A percentile compares a stretch with the other conserved stretches of the same genome.
Conservation (phyloP, 192 early-diverging fungal genomes). For the Rhizophagus clarus region DNA sequence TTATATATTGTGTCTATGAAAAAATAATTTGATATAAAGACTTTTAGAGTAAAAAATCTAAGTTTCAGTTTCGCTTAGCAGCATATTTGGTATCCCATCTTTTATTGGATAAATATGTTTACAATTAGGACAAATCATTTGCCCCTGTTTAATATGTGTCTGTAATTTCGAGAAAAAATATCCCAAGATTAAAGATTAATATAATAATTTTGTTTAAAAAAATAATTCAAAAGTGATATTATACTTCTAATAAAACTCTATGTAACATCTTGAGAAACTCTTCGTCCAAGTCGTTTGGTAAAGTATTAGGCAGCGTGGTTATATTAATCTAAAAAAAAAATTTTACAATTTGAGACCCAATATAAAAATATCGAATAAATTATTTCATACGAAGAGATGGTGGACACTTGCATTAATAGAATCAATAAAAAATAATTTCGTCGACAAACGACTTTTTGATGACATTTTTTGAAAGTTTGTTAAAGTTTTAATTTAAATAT, state of each 20-base stretch:
- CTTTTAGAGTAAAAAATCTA: no score
- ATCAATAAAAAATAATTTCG: no score
- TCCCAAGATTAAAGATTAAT: neutral
- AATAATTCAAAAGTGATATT: neutral
- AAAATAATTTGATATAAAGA: no score
- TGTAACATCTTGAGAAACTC: conserved; percentile 77
- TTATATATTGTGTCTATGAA: no score
- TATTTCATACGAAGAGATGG: neutral
- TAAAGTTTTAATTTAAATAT: no score
- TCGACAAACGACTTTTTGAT: no score
- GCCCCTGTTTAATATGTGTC: conserved; percentile 82
- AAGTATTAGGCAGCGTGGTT: conserved; percentile 59
- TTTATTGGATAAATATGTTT: conserved; percentile 88
- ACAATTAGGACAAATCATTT: conserved; percentile 92
- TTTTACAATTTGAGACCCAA: neutral
- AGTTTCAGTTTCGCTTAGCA: conserved; percentile 80
- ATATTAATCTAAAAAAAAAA: conserved; percentile 61
- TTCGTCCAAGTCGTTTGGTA: conserved; percentile 62
- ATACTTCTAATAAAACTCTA: conserved; percentile 79
- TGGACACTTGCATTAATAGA: neutral
- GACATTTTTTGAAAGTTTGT: no score
- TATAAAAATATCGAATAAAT: neutral
- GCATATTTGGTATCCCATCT: conserved; percentile 94
- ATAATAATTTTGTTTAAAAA: neutral
- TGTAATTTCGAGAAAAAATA: conserved; percentile 33